A percentile compares a stretch with the other conserved stretches of the same genome.
Conservation (phyloP, 306 rosid genomes). For the Begonia masoniana region DNA sequence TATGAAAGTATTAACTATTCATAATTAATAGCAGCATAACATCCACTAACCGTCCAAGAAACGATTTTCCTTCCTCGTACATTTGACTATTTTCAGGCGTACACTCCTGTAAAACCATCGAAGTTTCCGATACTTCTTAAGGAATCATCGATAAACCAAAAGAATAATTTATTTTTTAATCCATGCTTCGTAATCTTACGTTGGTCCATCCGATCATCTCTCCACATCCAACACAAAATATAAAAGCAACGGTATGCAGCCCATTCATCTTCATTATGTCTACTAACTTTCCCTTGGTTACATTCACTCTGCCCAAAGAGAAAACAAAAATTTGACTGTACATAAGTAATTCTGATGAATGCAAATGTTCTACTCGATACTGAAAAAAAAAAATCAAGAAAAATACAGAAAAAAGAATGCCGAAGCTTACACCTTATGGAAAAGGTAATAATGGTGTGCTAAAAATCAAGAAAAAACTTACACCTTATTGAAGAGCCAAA, state of each 20-base stretch:
- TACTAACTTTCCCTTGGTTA: conserved; percentile 43
- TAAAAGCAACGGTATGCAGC: conserved; percentile 70
- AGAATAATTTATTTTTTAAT: conserved; percentile 5
- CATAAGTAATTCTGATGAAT: too few relatives aligned
- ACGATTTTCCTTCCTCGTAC: conserved; percentile 39
- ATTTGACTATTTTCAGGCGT: conserved; percentile 26
- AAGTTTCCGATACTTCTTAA: background rate
- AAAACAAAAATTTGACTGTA: conserved; percentile 11
- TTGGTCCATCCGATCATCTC: conserved; percentile 76
- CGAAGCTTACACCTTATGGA: too few relatives aligned
- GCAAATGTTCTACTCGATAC: too few relatives aligned
- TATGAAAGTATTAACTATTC: too few relatives aligned
- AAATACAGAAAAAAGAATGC: too few relatives aligned
- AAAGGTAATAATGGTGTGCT: conserved; percentile 7
- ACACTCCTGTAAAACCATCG: conserved; percentile 14
- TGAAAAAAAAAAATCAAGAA: too few relatives aligned
- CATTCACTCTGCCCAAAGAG: conserved; percentile 37
- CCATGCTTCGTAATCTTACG: conserved; percentile 41
- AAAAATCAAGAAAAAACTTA: conserved; percentile 44
- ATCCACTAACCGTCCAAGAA: conserved; percentile 14
- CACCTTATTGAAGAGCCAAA: conserved; percentile 21
- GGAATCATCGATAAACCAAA: background rate
- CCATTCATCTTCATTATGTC: conserved; percentile 58
- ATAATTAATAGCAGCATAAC: too few relatives aligned
- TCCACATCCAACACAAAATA: conserved; percentile 81